Evolutionary conservation across 1,139 yeast genomes (phyloP).

Genomic region (Geotrichum candidum): DNA sequence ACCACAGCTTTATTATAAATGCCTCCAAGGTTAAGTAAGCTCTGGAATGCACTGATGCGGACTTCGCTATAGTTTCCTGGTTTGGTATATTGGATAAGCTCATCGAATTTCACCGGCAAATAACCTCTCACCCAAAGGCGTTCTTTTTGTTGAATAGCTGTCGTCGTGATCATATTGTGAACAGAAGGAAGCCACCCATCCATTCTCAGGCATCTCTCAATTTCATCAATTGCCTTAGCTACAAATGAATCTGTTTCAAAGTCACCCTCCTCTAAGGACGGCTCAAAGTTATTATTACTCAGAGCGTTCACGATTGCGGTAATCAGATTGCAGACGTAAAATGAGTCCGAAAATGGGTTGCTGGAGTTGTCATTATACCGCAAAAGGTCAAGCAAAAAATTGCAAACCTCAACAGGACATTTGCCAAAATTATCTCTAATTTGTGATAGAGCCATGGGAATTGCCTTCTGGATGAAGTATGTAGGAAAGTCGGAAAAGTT

Average conservation of each 20-base stretch:
- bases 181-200: slow-evolving; percentile 85
- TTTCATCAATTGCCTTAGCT: slow-evolving; percentile 48
- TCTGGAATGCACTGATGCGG: slow-evolving; percentile 63
- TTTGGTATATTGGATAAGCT: slow-evolving; percentile 47
- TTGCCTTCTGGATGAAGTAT: slow-evolving; percentile 64
- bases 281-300: slow-evolving; percentile 22
- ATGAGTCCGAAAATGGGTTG: slow-evolving; percentile 70
- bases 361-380: slow-evolving; percentile 82
- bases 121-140: slow-evolving; percentile 55
- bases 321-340: slow-evolving; percentile 57
- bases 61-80: slow-evolving; percentile 48
- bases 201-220: slow-evolving; percentile 68
- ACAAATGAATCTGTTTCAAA: slow-evolving; percentile 37
- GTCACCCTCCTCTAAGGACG: slow-evolving; percentile 18
- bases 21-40: slow-evolving; percentile 70
- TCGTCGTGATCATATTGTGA: slow-evolving; percentile 51
- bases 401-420: slow-evolving; percentile 59
- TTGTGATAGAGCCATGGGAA: slow-evolving; percentile 56
- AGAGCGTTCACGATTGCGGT: slow-evolving; percentile 49
- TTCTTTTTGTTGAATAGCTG: slow-evolving; percentile 55
- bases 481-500: slow-evolving; percentile 65
- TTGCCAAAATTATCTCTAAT: slow-evolving; percentile 60
- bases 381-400: slow-evolving; percentile 62
- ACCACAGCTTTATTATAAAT: slow-evolving; percentile 56
- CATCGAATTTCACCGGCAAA: slow-evolving; percentile 47